phyloP scores from a whole-genome alignment of 1,284 basidiomycete genomes.

The Sutorius eximius region DNA sequence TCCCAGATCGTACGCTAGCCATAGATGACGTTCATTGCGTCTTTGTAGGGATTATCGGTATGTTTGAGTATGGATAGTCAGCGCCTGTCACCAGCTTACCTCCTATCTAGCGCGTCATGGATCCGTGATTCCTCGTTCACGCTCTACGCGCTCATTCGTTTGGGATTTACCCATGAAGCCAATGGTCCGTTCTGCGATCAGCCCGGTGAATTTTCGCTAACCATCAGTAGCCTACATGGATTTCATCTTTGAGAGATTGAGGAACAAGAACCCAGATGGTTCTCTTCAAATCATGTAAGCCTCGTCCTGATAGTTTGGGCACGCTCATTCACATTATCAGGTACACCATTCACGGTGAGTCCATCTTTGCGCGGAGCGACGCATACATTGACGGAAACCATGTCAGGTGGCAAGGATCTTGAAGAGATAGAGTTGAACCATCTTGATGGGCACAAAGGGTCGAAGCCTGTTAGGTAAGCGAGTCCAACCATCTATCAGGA shows the following conservation, averaged over 20 bases:
- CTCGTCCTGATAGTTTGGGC: background rate
- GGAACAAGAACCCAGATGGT: constrained; percentile 82
- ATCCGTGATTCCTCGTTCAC: constrained; percentile 92
- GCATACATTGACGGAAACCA: background rate
- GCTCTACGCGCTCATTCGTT: constrained; percentile 85
- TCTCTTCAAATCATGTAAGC: constrained; percentile 85
- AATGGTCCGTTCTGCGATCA: constrained; percentile 49
- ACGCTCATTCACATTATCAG: constrained; percentile 22
- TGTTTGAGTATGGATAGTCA: background rate
- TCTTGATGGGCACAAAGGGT: constrained; percentile 84
- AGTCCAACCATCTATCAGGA: background rate
- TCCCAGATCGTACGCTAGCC: background rate
- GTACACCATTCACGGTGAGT: constrained; percentile 77
- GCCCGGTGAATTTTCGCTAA: constrained; percentile 8
- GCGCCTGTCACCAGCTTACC: background rate
- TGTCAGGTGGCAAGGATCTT: constrained; percentile 75
- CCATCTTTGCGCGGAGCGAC: background rate
- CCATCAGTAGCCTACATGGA: constrained; percentile 73
- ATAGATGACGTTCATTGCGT: background rate
- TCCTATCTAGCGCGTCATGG: constrained; percentile 64
- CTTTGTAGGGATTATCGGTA: constrained; percentile 68
- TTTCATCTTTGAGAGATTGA: constrained; percentile 81
- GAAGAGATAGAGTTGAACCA: constrained; percentile 83
- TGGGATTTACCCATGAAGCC: constrained; percentile 90
- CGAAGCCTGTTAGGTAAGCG: constrained; percentile 63